Base-by-base conservation (phyloP, 169 alveolate genomes). In the Plasmodium inui region DNA sequence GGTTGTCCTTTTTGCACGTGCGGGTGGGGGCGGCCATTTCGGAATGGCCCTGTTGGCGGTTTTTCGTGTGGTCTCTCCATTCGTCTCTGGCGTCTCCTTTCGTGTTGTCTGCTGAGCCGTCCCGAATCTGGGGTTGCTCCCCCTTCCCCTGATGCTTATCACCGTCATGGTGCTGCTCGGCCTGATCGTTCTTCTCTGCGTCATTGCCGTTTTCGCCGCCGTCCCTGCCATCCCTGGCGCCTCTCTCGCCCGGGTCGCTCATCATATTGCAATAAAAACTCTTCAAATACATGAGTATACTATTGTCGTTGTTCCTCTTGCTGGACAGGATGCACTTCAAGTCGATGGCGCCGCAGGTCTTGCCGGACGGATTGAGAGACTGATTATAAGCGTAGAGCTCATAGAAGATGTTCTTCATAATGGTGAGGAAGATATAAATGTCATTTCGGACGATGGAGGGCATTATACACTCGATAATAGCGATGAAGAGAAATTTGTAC, bases 391-490 rank as follows among this genome's bases (percentile, higher is more conserved):
- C 82, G 67, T 89, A 89, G 39, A 89, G 50, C 82, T 89, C 94
- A 30, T 79, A 79, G 82, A 89, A 89, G 9, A 89, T 79, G 79
- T 89, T 89, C 71, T 89, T 89, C 32, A 89, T 26, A 28, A 89
- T 89, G 55, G 82, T 79, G 28, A 89, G 88, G 74, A 89, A 89
- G 9, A 89, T 39, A 70, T 89, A 89, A 39, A 89, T 89, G 19
- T 89, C 94, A 22, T 89, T 89, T 39, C 82, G 67, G n/a, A 89
- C 89, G 39, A 89, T 89, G 46, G 94, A 89, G 19, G 94, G 94
- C 94, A 89, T 89, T 44, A 89, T 89, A 14, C 94, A 89, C 41
- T 89, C 94, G 17, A 89, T 79, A 53, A 89, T 89, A 44, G 94
- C 94, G 30, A 89, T 89, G 50, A 89, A 89, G 22, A 89, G 71